Conservation (phyloP, 805 yeast species). For the Helenozyma baotianmanensis region DNA sequence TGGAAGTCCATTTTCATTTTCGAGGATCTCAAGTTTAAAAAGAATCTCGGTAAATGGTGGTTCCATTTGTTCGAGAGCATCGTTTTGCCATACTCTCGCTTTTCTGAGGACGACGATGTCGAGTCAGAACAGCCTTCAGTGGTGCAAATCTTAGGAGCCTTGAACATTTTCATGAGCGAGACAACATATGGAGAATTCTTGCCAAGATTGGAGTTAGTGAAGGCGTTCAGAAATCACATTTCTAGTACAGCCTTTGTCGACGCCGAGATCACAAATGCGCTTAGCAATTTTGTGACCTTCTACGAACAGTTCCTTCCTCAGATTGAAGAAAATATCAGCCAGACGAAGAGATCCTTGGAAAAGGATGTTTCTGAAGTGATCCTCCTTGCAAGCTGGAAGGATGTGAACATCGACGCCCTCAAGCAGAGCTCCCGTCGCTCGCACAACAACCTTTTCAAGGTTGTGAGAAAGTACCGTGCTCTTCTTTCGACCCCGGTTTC, state of each 20-base stretch:
- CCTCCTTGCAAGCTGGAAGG: constrained; percentile 93
- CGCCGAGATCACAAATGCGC: constrained; percentile 28
- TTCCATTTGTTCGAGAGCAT: constrained; percentile 81
- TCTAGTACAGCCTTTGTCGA: constrained; percentile 19
- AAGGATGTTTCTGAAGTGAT: constrained; percentile 84
- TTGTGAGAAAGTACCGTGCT: constrained; percentile 75
- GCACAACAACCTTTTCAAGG: constrained; percentile 76
- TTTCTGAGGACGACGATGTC: constrained; percentile 12
- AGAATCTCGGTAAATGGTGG: constrained; percentile 79
- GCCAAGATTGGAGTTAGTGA: constrained; percentile 54
- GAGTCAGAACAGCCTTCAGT: constrained; percentile 27
- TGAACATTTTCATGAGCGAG: constrained; percentile 72
- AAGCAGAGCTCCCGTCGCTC: constrained; percentile 91
- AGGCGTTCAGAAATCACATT: constrained; percentile 57
- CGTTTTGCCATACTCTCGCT: constrained; percentile 45
- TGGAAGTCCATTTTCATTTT: constrained; percentile 74
- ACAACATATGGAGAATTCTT: constrained; percentile 72
- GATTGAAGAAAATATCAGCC: constrained; percentile 42
- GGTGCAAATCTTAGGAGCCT: constrained; percentile 43
- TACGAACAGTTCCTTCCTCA: constrained; percentile 60
- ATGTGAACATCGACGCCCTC: constrained; percentile 87
- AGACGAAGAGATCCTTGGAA: constrained; percentile 52
- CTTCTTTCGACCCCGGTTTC: constrained; percentile 50
- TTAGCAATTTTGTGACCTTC: constrained; percentile 56
- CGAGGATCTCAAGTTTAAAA: constrained; percentile 50